Percentiles rank a stretch among this genome's conserved stretches.
These are phyloP conservation scores for Aspergillus quadricinctus DNA, from an alignment of 2,329 filamentous ascomycete species.

Conservation along the genomic window DNA sequence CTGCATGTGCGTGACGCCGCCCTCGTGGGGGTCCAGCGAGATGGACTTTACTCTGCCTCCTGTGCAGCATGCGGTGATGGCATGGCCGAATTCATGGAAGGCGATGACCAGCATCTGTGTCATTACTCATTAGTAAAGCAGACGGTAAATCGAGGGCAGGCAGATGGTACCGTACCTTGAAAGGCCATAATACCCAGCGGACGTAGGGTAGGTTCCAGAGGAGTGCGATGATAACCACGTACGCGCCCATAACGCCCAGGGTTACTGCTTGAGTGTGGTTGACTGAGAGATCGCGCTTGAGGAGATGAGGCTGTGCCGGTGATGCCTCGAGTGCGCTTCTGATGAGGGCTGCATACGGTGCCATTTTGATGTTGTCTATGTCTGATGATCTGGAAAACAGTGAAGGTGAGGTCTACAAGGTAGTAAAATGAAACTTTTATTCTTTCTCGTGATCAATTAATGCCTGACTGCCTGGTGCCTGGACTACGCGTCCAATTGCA, in stretches of 20 bases:
- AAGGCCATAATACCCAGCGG: constrained; percentile 71
- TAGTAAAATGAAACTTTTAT: not conserved
- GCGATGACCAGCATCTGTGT: constrained; percentile 78
- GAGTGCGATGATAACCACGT: constrained; percentile 69
- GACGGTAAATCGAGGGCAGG: not conserved
- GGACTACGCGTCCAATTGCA: constrained; percentile 14
- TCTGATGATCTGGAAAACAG: not conserved
- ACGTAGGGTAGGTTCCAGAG: constrained; percentile 77
- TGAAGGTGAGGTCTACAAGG: not conserved
- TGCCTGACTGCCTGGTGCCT: not conserved
- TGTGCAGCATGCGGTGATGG: constrained; percentile 66
- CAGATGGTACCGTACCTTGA: constrained; percentile 61
- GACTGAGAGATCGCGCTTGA: constrained; percentile 54
- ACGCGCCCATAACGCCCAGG: constrained; percentile 65
- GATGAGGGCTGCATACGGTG: constrained; percentile 20
- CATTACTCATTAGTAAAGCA: constrained; percentile 3
- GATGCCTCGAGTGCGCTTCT: constrained; percentile 16
- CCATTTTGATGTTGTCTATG: constrained; percentile 17
- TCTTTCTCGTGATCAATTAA: not conserved
- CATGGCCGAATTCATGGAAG: constrained; percentile 76
- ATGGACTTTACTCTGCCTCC: constrained; percentile 72
- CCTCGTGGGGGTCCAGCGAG: constrained; percentile 69
- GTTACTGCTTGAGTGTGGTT: constrained; percentile 68
- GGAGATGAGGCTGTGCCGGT: constrained; percentile 29
- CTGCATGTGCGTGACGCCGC: constrained; percentile 72